These are phyloP conservation scores for Moesziomyces antarcticus DNA, from an alignment of 1,284 basidiomycete species.

Conservation along the genomic window DNA sequence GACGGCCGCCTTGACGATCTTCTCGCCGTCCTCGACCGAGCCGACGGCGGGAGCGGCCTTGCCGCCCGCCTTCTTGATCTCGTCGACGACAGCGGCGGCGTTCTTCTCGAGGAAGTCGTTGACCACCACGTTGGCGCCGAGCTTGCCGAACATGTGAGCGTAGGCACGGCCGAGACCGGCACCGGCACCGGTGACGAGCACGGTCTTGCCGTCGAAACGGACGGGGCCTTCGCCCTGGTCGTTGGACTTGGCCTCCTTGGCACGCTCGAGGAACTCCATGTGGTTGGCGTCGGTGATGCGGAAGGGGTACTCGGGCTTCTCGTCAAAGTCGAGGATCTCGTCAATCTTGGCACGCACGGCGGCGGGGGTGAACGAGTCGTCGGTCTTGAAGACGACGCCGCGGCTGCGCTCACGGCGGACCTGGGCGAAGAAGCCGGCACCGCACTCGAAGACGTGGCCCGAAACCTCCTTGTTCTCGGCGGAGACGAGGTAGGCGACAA, in stretches of 20 bases:
- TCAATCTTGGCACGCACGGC: slow-evolving; percentile 72
- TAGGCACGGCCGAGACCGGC: slow-evolving; percentile 84
- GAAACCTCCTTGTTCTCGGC: slow-evolving; percentile 73
- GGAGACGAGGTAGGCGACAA: slow-evolving; percentile 70
- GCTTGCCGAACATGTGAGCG: slow-evolving; percentile 86
- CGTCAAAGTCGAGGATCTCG: slow-evolving; percentile 83
- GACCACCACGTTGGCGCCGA: slow-evolving; percentile 95
- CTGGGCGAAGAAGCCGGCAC: slow-evolving; percentile 91
- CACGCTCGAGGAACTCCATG: slow-evolving; percentile 76
- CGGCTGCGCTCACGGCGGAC: slow-evolving; percentile 92
- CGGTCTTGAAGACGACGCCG: slow-evolving; percentile 87
- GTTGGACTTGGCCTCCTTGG: slow-evolving; percentile 78
- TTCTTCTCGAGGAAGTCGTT: slow-evolving; percentile 92
- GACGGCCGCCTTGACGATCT: slow-evolving; percentile 86
- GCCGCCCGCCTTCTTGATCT: slow-evolving; percentile 87
- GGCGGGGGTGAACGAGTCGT: slow-evolving; percentile 90
- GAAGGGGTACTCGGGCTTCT: slow-evolving; percentile 78
- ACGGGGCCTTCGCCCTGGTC: slow-evolving; percentile 77
- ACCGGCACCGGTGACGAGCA: slow-evolving; percentile 83
- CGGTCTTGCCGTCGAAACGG: slow-evolving; percentile 88
- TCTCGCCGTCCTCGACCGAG: slow-evolving; percentile 87
- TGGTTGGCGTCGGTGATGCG: slow-evolving; percentile 74
- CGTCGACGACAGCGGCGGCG: slow-evolving; percentile 84
- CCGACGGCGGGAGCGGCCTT: slow-evolving; percentile 85
- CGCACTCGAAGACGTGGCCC: slow-evolving; percentile 91